These are phyloP conservation scores for Pezicula radicicola DNA, from an alignment of 2,329 filamentous ascomycete species.

Conservation along the genomic window DNA sequence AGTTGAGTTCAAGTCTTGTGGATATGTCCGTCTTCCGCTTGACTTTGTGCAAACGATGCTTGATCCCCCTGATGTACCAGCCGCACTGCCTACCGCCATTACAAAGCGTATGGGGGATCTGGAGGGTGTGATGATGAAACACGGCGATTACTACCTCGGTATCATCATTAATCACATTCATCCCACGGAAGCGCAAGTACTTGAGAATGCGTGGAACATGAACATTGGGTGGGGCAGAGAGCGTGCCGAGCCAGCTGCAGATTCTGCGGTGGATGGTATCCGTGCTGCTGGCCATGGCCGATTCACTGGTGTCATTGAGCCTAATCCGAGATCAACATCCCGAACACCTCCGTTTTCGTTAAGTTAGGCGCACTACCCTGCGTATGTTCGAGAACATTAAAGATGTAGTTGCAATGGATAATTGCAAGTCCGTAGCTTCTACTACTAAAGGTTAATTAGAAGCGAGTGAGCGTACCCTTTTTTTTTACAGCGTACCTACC, in stretches of 20 bases:
- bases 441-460: too few relatives aligned
- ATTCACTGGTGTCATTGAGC: constrained; percentile 24
- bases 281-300: constrained; percentile 20
- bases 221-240: constrained; percentile 16
- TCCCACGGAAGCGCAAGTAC: constrained; percentile 14
- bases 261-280: constrained; percentile 22
- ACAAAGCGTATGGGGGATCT: constrained; percentile 21
- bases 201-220: constrained; percentile 25
- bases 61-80: constrained; percentile 8
- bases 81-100: constrained; percentile 9
- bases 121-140: constrained; percentile 27
- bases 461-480: too few relatives aligned
- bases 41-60: constrained; percentile 25
- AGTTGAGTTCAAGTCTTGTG: constrained; percentile 27
- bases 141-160: constrained; percentile 18
- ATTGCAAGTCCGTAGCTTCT: too few relatives aligned
- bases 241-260: constrained; percentile 7
- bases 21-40: constrained; percentile 25
- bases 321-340: background rate
- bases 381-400: too few relatives aligned
- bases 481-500: too few relatives aligned
- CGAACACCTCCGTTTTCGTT: background rate
- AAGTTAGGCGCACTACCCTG: background rate
- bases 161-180: constrained; percentile 23
- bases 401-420: too few relatives aligned